Evolutionary conservation across 2,329 filamentous ascomycete genomes (phyloP), one percentile per base, ranked within the genome.

Genomic region (Hirsutella thompsonii): DNA sequence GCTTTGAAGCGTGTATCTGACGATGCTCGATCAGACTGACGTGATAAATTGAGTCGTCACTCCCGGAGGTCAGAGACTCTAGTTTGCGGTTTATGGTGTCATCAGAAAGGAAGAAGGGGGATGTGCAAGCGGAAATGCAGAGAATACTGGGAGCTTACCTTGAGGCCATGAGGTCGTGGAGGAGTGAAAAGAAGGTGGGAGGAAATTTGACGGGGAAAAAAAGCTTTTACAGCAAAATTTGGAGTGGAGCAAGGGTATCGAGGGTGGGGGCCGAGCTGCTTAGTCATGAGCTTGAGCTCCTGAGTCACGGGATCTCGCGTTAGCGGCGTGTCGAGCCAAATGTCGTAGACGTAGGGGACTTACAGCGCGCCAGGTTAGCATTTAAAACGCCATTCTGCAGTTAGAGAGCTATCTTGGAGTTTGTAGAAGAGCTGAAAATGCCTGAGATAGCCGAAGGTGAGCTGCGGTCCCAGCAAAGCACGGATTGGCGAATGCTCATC

Each of bases 31-130:
- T 92, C 85, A 92, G 85, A 87, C 85, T 92, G 85, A 92, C 84
- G 83, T 90, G 80, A 85, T 34, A 79, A 76, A 72, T 49, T 18
- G 63, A 77, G 63, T 81, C 90, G 89, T 89, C 84, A 90, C 81
- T 74, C 78, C 72, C 62, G 46, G 61, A 69, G 82, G 79, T 93
- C 86, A 92, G 92, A 93, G 86, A 93, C 86, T 93, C 86, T 93
- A 93, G 84, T 89, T 89, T 81, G 80, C 76, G 82, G 83, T 87
- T 81, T 74, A 72, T 68, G 70, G 67, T 87, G 79, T 89, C 85
- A 90, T 90, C 85, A 87, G 61, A 65, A 68, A 46, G 48, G 45
- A 39, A 20, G 35, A 36, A 34, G 41, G 38, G 42, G n/a, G n/a
- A n/a, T 35, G 32, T 38, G 2, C 5, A 16, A 16, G 13, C 23